A percentile compares a stretch with the other conserved stretches of the same genome.
These are phyloP conservation scores for Polytrichum commune DNA, from an alignment of 225 moss, liverwort and hornwort species.

Conservation along the genomic window DNA sequence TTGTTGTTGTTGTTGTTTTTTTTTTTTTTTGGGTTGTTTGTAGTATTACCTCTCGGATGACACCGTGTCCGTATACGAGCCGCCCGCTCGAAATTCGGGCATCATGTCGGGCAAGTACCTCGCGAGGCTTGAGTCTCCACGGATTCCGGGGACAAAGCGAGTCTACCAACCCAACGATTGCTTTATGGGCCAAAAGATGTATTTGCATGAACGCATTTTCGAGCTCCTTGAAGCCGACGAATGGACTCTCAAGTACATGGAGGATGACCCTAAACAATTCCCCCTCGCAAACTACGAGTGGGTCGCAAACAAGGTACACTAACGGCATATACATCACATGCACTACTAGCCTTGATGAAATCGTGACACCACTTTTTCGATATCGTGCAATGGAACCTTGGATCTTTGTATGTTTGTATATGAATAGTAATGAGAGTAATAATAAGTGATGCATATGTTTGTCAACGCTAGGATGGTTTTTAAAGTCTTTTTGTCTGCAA, in stretches of 20 bases:
- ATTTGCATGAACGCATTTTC: slow-evolving; percentile 67
- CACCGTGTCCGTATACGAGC: slow-evolving; percentile 72
- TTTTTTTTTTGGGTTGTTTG: background rate
- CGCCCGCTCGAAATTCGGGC: slow-evolving; percentile 73
- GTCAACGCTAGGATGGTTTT: no score
- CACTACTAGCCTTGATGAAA: no score
- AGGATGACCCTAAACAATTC: slow-evolving; percentile 53
- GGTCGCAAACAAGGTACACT: slow-evolving; percentile 60
- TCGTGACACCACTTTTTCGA: background rate
- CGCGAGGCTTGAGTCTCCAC: slow-evolving; percentile 41
- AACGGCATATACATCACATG: no score
- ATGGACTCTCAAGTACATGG: slow-evolving; percentile 91
- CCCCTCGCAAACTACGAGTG: slow-evolving; percentile 59
- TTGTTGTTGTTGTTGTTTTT: no score
- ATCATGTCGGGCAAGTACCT: slow-evolving; percentile 71
- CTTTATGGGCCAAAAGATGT: slow-evolving; percentile 54
- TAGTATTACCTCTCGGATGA: slow-evolving; percentile 79
- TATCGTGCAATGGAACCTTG: background rate
- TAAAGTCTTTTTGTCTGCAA: no score
- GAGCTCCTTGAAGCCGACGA: slow-evolving; percentile 75
- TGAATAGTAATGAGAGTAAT: no score
- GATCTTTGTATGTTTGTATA: no score
- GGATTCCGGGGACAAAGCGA: slow-evolving; percentile 52
- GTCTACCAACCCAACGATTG: slow-evolving; percentile 54
- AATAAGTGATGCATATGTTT: no score